These are phyloP conservation scores for Tremellales sp. DNA, from an alignment of 1,284 basidiomycete species.

Conservation along the genomic window DNA sequence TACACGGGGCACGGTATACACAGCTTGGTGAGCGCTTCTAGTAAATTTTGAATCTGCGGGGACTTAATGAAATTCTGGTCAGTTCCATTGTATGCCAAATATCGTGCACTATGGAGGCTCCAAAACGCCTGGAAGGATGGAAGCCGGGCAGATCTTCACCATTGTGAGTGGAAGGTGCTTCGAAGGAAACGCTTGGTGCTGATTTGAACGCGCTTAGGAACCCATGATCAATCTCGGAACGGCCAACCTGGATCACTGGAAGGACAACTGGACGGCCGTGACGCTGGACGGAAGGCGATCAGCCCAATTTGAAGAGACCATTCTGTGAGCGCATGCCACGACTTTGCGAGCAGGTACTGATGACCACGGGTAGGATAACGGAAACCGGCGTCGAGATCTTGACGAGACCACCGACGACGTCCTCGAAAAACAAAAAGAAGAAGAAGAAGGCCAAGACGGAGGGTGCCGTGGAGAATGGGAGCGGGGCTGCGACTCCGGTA, in stretches of 20 bases:
- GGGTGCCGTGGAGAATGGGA: constrained; percentile 6
- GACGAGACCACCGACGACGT: constrained; percentile 54
- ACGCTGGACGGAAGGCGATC: constrained; percentile 81
- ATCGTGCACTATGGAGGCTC: constrained; percentile 50
- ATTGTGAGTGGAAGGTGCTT: constrained; percentile 31
- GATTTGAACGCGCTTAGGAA: constrained; percentile 50
- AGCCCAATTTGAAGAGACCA: constrained; percentile 93
- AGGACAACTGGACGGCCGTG: constrained; percentile 81
- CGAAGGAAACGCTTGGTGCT: constrained; percentile 3
- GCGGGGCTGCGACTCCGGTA: constrained; percentile 13
- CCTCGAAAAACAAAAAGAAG: constrained; percentile 22
- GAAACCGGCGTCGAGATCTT: constrained; percentile 86
- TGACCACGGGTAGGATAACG: constrained; percentile 64
- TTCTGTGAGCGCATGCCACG: constrained; percentile 59
- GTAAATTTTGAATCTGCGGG: constrained; percentile 7
- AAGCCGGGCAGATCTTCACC: constrained; percentile 50
- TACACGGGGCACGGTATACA: constrained; percentile 92
- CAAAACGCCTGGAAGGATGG: constrained; percentile 51
- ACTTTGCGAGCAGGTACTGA: constrained; percentile 5
- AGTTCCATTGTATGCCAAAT: constrained; percentile 48
- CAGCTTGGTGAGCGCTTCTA: constrained; percentile 58
- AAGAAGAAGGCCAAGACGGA: constrained; percentile 39
- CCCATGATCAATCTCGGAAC: constrained; percentile 85
- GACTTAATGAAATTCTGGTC: constrained; percentile 4
- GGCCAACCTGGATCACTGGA: constrained; percentile 44